A percentile compares a stretch with the other conserved stretches of the same genome.
Evolutionary conservation across 176 grass and related monocot species (phyloP).

Genomic region (Phragmites australis): DNA sequence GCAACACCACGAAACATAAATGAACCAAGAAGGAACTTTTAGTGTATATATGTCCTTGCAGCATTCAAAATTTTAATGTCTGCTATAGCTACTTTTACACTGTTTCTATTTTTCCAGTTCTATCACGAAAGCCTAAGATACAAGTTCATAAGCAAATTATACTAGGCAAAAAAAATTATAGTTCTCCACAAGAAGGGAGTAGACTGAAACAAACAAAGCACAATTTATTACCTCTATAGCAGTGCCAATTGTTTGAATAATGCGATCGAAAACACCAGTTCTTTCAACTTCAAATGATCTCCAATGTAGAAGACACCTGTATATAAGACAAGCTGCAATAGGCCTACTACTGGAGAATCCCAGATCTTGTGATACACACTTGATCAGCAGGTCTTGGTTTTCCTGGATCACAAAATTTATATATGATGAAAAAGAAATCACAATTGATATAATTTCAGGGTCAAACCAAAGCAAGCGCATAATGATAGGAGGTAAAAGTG

Average conservation of each 20-base stretch:
- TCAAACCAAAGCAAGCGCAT: slow-evolving; percentile 27
- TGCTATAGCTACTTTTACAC: slow-evolving; percentile 1
- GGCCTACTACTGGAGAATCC: slow-evolving; percentile 85
- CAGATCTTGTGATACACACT: slow-evolving; percentile 95
- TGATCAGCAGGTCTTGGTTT: slow-evolving; percentile 92
- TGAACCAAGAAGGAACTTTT: not conserved
- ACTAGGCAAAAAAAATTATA: slow-evolving; percentile 27
- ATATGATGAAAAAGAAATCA: slow-evolving; percentile 34
- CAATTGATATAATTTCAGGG: slow-evolving; percentile 30
- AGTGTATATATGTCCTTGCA: slow-evolving; percentile 4
- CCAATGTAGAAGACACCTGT: slow-evolving; percentile 97
- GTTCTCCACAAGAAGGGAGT: not conserved
- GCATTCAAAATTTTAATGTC: slow-evolving; percentile 11
- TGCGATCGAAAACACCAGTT: slow-evolving; percentile 89
- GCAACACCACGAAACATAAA: not conserved
- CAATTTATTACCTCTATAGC: slow-evolving; percentile 70
- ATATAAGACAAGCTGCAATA: slow-evolving; percentile 94
- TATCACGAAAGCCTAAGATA: slow-evolving; percentile 20
- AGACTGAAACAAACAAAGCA: not conserved
- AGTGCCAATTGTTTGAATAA: slow-evolving; percentile 94
- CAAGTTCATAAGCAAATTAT: slow-evolving; percentile 4
- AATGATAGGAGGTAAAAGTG: not conserved
- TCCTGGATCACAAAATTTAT: slow-evolving; percentile 67
- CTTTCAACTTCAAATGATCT: slow-evolving; percentile 99
- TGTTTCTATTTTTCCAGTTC: slow-evolving; percentile 15